Percentiles rank a stretch among this genome's conserved stretches.
Conservation (phyloP, 768 basidiomycete species). For the Rhodotorula graminis region DNA sequence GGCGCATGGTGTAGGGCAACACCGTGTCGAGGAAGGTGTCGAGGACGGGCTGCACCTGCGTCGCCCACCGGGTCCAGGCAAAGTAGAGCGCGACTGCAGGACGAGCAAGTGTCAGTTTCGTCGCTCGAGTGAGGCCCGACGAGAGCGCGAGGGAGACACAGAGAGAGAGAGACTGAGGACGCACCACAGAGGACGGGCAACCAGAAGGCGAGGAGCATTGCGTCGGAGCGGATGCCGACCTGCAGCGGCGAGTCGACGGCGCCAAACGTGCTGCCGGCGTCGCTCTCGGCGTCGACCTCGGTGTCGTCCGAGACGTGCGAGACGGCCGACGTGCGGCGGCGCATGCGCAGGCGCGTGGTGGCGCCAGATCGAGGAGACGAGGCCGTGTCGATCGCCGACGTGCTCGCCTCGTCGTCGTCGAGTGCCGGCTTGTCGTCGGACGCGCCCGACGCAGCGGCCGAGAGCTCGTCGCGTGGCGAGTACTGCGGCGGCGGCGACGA, state of each 20-base stretch:
- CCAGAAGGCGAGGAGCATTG: conserved; percentile 50
- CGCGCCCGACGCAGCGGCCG: not conserved
- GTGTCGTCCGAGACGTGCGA: conserved; percentile 44
- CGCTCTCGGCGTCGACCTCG: conserved; percentile 40
- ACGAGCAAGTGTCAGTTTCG: not conserved
- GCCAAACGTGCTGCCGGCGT: not conserved
- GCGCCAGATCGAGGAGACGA: not conserved
- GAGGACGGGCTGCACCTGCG: conserved; percentile 21
- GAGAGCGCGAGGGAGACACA: no score
- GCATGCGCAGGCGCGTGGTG: not conserved
- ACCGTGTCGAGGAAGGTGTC: conserved; percentile 31
- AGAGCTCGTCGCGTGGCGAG: conserved; percentile 17
- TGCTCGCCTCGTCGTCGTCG: not conserved
- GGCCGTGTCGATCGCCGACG: not conserved
- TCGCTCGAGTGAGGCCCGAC: no score
- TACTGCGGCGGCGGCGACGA: conserved; percentile 32
- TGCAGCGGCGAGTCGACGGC: conserved; percentile 23
- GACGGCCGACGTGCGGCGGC: conserved; percentile 35
- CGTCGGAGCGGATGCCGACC: conserved; percentile 41
- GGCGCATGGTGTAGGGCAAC: not conserved
- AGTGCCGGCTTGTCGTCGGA: not conserved
- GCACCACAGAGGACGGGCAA: conserved; percentile 44
- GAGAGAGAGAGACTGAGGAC: not conserved
- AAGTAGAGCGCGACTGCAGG: conserved; percentile 25
- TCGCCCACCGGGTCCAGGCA: conserved; percentile 16